Percentiles rank a stretch among this genome's conserved stretches.
Conservation (phyloP, 139 green algal genomes). For the Volvox africanus region DNA sequence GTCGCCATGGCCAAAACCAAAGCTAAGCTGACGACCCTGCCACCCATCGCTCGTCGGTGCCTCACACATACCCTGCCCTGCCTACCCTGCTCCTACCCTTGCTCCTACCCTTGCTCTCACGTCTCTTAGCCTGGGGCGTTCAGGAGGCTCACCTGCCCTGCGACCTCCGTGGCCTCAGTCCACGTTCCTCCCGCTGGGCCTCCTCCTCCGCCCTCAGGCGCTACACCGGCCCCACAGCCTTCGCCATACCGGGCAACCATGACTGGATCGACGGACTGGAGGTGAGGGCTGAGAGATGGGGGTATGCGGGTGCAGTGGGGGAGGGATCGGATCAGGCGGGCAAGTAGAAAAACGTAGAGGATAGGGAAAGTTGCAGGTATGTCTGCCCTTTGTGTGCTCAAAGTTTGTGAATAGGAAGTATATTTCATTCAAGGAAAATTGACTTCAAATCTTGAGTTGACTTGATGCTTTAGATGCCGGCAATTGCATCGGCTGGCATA, state of each 20-base stretch:
- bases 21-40: too few relatives aligned
- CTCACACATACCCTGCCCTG: background rate
- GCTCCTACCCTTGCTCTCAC: background rate
- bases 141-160: slow-evolving; percentile 35
- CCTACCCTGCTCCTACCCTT: background rate
- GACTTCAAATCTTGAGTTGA: too few relatives aligned
- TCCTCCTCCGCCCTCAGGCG: slow-evolving; percentile 57
- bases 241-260: slow-evolving; percentile 88
- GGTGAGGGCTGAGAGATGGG: background rate
- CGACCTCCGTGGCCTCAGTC: slow-evolving; percentile 51
- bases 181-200: slow-evolving; percentile 49
- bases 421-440: too few relatives aligned
- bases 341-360: too few relatives aligned
- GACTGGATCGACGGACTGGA: slow-evolving; percentile 91
- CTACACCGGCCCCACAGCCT: slow-evolving; percentile 80
- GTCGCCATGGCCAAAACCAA: too few relatives aligned
- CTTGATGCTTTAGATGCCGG: too few relatives aligned
- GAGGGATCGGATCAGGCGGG: too few relatives aligned
- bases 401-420: too few relatives aligned
- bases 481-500: too few relatives aligned
- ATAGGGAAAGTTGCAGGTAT: too few relatives aligned
- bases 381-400: too few relatives aligned
- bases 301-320: background rate
- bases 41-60: background rate
- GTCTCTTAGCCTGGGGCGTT: slow-evolving; percentile 48